phyloP scores from a whole-genome alignment of 1,284 basidiomycete species.

The Uromyces viciae-fabae region DNA sequence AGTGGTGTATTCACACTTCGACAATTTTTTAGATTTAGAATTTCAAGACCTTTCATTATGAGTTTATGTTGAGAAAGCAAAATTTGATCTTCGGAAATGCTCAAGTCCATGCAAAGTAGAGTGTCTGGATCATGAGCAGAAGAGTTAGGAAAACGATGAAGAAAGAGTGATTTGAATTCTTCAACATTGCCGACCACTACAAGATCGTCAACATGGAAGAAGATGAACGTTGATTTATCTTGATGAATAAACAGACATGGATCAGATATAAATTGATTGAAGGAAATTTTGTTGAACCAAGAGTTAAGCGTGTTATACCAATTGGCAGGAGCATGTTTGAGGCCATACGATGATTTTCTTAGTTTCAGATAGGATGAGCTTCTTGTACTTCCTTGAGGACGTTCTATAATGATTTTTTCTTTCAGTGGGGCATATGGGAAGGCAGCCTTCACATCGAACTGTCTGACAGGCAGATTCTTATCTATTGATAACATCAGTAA shows the following conservation, averaged over 20 bases:
- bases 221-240: neutral
- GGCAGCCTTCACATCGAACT: slow-evolving; percentile 58
- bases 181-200: neutral
- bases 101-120: neutral
- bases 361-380: neutral
- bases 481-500: neutral
- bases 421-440: slow-evolving; percentile 49
- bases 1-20: neutral
- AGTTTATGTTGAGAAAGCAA: neutral
- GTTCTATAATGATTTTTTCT: slow-evolving; percentile 56
- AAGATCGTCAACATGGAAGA: neutral
- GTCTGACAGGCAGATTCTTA: slow-evolving; percentile 45
- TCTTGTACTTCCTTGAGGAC: slow-evolving; percentile 47
- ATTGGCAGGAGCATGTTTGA: neutral
- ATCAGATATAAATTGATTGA: neutral
- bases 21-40: neutral
- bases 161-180: neutral
- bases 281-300: neutral
- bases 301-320: neutral
- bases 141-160: neutral
- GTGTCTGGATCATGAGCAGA: neutral
- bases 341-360: neutral
- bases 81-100: neutral
- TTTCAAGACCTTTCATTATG: neutral
- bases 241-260: neutral